Base-by-base conservation (phyloP, 2,329 filamentous ascomycete species). In the Leptographium flavum region DNA sequence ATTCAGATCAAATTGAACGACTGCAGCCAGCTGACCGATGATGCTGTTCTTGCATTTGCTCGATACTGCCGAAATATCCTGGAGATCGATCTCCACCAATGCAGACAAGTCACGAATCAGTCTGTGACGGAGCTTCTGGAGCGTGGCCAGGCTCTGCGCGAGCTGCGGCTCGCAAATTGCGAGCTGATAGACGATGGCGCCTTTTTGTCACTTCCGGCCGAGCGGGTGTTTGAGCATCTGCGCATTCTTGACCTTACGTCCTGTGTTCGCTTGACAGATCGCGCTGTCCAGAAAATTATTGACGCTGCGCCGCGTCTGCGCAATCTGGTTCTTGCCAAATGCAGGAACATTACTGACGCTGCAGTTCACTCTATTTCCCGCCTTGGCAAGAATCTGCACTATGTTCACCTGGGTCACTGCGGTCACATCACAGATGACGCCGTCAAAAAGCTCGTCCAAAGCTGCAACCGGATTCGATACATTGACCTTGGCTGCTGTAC, bases 401-500 rank as follows among this genome's bases (percentile, higher is more conserved):
- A 94, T 60, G 81, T 98, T 43, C 92, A 98, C 58, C 72, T 98
- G 2, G 92, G 92, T 10, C 92, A 98, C 61, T 98, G 92, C 62
- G 77, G 78, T 25, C 79, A 88, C 39, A 88, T 98, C 57, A 95
- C 90, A 0, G 92, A 98, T 57, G 73, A 79, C 31, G 88, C 87
- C 1, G 87, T 98, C 17, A 83, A 84, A 55, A 80, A 79, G 45
- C 71, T 98, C 28, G 87, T 95, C 33, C 80, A 82, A 53, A 71
- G 70, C 44, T 98, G 92, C 69, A 96, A 90, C 57, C 79, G 92
- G 22, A 96, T 98, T 53, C 77, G 92, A 45, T 98, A 98, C 60
- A 98, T 98, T 52, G 92, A 98, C 59, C 68, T 98, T 37, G 92
- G 92, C n/a, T 96, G 92, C 65, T 98, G 92, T 63, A 76, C 75